Percentiles rank a stretch among this genome's conserved stretches.
Conservation (phyloP, 2,329 filamentous ascomycete species). For the Drechslerella dactyloides region DNA sequence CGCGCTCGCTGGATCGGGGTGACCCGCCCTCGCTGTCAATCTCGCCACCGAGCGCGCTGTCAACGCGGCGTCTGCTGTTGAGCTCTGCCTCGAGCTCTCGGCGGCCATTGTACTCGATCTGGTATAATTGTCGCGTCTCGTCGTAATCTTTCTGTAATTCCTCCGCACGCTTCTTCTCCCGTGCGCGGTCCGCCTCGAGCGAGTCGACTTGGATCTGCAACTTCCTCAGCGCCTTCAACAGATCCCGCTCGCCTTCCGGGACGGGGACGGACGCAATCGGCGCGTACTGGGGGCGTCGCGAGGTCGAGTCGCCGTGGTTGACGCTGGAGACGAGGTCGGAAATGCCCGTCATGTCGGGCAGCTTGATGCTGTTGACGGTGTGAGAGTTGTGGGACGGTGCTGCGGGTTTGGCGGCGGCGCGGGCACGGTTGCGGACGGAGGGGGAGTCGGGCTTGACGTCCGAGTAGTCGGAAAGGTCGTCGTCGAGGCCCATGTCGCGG, state of each 20-base stretch:
- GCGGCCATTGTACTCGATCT: slow-evolving; percentile 51
- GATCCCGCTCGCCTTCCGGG: slow-evolving; percentile 54
- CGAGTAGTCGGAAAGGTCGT: slow-evolving; percentile 28
- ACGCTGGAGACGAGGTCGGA: slow-evolving; percentile 49
- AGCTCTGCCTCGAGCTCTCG: slow-evolving; percentile 51
- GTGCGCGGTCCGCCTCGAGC: slow-evolving; percentile 52
- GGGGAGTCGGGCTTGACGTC: slow-evolving; percentile 36
- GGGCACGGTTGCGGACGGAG: slow-evolving; percentile 10
- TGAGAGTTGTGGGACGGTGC: slow-evolving; percentile 18
- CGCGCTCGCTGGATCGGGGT: slow-evolving; percentile 33
- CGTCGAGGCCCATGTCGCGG: slow-evolving; percentile 38
- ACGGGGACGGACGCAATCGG: slow-evolving; percentile 54
- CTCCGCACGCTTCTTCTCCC: slow-evolving; percentile 50
- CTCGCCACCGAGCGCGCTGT: slow-evolving; percentile 52
- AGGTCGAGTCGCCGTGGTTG: slow-evolving; percentile 27
- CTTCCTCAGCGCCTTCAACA: slow-evolving; percentile 53
- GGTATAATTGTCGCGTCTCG: slow-evolving; percentile 51
- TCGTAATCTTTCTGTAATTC: slow-evolving; percentile 53
- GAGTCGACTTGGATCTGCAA: slow-evolving; percentile 54
- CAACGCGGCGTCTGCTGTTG: slow-evolving; percentile 47
- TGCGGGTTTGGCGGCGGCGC: slow-evolving; percentile 34
- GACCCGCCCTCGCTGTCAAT: slow-evolving; percentile 52
- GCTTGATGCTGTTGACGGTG: slow-evolving; percentile 37
- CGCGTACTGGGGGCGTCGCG: slow-evolving; percentile 45
- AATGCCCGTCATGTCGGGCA: slow-evolving; percentile 50